Evolutionary conservation across 768 basidiomycete species (phyloP).

Genomic region (Tricholoma terreum): DNA sequence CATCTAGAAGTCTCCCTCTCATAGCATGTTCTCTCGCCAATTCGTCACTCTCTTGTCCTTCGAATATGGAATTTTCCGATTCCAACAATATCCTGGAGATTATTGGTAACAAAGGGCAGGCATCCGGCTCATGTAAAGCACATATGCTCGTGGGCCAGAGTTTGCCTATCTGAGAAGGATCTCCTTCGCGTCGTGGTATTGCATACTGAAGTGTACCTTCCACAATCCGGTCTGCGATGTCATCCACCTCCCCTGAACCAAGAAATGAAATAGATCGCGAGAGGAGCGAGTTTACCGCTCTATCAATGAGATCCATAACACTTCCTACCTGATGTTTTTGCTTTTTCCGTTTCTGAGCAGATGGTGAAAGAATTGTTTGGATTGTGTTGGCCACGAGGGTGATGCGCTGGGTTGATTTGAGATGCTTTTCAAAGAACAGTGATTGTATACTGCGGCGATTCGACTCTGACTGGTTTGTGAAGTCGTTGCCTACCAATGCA

Average conservation of each 20-base stretch:
- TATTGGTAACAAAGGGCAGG: slow-evolving; percentile 52
- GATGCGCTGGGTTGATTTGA: slow-evolving; percentile 62
- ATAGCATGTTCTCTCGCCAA: slow-evolving; percentile 28
- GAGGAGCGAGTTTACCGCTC: slow-evolving; percentile 59
- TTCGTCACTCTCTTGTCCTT: slow-evolving; percentile 16
- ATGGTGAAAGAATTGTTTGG: slow-evolving; percentile 48
- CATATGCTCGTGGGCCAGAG: slow-evolving; percentile 60
- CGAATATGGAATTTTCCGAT: slow-evolving; percentile 25
- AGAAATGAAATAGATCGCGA: slow-evolving; percentile 45
- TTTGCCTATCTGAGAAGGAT: slow-evolving; percentile 31
- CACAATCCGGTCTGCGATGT: slow-evolving; percentile 64
- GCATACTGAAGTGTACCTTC: slow-evolving; percentile 77
- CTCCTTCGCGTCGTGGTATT: slow-evolving; percentile 56
- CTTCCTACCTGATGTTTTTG: slow-evolving; percentile 56
- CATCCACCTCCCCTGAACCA: slow-evolving; percentile 61
- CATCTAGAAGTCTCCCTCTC: slow-evolving; percentile 52
- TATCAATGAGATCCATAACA: slow-evolving; percentile 77
- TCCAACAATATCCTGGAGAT: slow-evolving; percentile 47
- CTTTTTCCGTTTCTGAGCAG: slow-evolving; percentile 43
- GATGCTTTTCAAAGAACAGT: slow-evolving; percentile 64
- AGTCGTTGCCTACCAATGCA: slow-evolving; percentile 81
- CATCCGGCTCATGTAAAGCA: slow-evolving; percentile 54
- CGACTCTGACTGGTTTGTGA: slow-evolving; percentile 49
- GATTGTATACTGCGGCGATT: slow-evolving; percentile 50
- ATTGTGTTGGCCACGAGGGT: slow-evolving; percentile 60